Conservation (phyloP, 257 asterid genomes). For the Plantago ovata region DNA sequence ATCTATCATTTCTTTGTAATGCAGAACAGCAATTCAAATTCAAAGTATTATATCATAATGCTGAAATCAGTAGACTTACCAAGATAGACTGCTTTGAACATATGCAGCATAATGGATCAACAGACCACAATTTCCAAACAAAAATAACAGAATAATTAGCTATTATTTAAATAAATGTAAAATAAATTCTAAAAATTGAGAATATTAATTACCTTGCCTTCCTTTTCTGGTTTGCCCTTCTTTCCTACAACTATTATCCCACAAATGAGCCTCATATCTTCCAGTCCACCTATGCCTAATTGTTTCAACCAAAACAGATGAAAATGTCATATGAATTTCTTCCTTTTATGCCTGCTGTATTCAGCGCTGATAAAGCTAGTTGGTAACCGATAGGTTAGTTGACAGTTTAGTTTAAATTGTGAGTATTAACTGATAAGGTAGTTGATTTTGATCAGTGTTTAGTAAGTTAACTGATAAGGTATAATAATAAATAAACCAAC, state of each 20-base stretch:
- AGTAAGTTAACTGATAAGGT: too few species aligned
- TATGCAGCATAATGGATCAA: constrained; percentile 4
- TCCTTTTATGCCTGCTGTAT: too few species aligned
- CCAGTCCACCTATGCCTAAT: constrained; percentile 87
- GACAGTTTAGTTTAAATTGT: too few species aligned
- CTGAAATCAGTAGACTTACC: constrained; percentile 35
- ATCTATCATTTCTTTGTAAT: too few species aligned
- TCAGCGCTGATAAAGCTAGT: too few species aligned
- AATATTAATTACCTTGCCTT: constrained; percentile 53
- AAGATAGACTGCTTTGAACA: constrained; percentile 48
- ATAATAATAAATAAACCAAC: too few species aligned
- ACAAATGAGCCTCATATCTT: constrained; percentile 83
- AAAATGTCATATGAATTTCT: background rate
- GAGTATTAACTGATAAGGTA: too few species aligned
- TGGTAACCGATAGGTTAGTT: too few species aligned
- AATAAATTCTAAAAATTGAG: background rate
- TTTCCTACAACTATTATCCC: constrained; percentile 82
- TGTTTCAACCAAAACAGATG: background rate
- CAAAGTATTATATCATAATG: background rate
- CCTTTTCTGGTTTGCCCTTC: constrained; percentile 93
- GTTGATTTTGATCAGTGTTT: too few species aligned
- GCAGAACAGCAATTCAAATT: too few species aligned
- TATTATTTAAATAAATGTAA: constrained; percentile 8
- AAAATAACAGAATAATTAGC: constrained; percentile 14
- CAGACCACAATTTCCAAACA: constrained; percentile 23